These are phyloP conservation scores for Chlamydomonas sphaeroides DNA, from an alignment of 139 green algal genomes.

Conservation along the genomic window DNA sequence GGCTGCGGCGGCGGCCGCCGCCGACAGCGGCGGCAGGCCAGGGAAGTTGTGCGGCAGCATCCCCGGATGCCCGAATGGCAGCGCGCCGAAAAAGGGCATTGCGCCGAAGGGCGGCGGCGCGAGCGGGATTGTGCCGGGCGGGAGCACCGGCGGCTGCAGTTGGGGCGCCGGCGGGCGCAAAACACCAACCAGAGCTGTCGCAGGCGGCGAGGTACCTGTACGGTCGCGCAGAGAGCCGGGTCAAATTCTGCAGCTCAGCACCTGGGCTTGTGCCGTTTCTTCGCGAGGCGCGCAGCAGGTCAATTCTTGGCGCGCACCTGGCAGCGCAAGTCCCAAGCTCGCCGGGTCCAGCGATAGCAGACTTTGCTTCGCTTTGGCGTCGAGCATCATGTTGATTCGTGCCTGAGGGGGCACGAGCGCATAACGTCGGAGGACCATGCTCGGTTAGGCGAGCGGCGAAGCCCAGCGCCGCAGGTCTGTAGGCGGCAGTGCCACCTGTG, in stretches of 20 bases:
- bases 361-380: conserved; percentile 21
- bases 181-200: too few species aligned
- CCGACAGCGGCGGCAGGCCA: background rate
- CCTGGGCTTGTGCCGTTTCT: too few species aligned
- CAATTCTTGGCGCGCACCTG: conserved; percentile 21
- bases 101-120: background rate
- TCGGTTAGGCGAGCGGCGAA: too few species aligned
- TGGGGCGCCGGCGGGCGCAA: too few species aligned
- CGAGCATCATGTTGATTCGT: conserved; percentile 37
- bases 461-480: too few species aligned
- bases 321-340: background rate
- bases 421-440: too few species aligned
- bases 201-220: conserved; percentile 9
- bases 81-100: background rate
- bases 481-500: too few species aligned
- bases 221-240: too few species aligned
- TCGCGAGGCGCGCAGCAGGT: too few species aligned
- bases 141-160: background rate
- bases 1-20: background rate
- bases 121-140: background rate
- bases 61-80: background rate
- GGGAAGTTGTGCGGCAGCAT: background rate
- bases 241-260: too few species aligned
- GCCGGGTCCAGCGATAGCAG: conserved; percentile 28
- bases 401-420: too few species aligned